Base-by-base conservation (phyloP, 768 basidiomycete species). In the Stropharia rugosoannulata region DNA sequence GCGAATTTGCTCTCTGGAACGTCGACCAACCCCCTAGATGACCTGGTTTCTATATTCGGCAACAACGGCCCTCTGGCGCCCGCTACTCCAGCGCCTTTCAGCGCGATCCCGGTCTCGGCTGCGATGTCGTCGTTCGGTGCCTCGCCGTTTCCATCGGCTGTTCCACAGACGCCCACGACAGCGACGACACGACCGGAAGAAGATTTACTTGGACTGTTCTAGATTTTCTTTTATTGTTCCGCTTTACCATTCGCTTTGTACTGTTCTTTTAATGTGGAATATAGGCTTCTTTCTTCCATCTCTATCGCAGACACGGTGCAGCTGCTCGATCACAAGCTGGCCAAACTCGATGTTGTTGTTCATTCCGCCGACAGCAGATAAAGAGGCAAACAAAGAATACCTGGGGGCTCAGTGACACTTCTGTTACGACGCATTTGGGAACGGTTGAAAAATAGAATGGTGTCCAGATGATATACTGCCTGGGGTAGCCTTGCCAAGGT, bases 31-130 rank as follows among this genome's bases (percentile, higher is more conserved):
- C 95, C 95, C 1, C 77, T 96, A 42, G 94, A 96, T 69, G 94
- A 97, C 68, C 80, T 97, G 10, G 93, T 95, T 19, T 95, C 93
- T 7, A 91, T 97, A 62, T 97, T 97, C 67, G 93, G 92, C 13
- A 64, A 74, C 65, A 65, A 75, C 59, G 68, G 73, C 59, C 66
- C 54, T n/a, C 56, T 59, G 7, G 49, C 66, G 25, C 58, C 70
- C 9, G 41, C 61, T 6, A 47, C 60, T 5, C 54, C 60, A 5
- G 36, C 49, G 13, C 47, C 59, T 5, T 61, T 62, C 51, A 59
- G 59, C 32, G 59, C 43, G 11, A 58, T 57, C 16, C 46, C 57
- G 3, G 66, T 66, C 51, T 57, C 52, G 16, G 62, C 48, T 8
- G 40, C 47, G 38, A 59, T 53, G 49, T 51, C 62, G 56, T 40